These are phyloP conservation scores for Seminavis robusta DNA, from an alignment of 108 stramenopile species.

Conservation along the genomic window DNA sequence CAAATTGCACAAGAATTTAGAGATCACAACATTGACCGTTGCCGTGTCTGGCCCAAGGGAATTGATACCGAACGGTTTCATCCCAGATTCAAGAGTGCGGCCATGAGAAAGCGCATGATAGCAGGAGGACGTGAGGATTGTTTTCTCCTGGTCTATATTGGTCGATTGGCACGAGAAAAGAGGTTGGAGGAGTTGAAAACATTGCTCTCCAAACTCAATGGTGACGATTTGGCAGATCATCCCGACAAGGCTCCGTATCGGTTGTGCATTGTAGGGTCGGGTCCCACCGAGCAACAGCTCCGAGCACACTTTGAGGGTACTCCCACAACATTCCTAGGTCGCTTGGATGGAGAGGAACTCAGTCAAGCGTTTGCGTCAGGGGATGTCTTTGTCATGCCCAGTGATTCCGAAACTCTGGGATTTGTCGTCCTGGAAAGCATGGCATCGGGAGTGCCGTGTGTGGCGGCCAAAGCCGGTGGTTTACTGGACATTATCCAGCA, in stretches of 20 bases:
- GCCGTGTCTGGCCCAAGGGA: constrained; percentile 80
- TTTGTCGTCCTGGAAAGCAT: constrained; percentile 87
- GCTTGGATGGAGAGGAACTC: constrained; percentile 38
- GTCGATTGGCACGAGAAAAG: constrained; percentile 88
- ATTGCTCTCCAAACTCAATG: constrained; percentile 60
- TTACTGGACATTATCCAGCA: constrained; percentile 71
- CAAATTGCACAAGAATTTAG: constrained; percentile 65
- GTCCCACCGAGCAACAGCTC: constrained; percentile 40
- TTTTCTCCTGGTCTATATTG: constrained; percentile 90
- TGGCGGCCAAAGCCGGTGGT: constrained; percentile 63
- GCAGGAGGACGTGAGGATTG: constrained; percentile 68
- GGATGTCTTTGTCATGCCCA: constrained; percentile 82
- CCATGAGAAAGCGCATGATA: constrained; percentile 65
- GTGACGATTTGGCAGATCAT: constrained; percentile 29
- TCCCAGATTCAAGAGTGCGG: constrained; percentile 51
- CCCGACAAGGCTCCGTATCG: constrained; percentile 56
- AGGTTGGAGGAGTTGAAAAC: constrained; percentile 62
- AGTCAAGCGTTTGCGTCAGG: constrained; percentile 63
- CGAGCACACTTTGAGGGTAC: constrained; percentile 41
- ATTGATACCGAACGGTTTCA: constrained; percentile 82
- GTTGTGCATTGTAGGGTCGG: constrained; percentile 59
- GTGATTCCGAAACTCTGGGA: constrained; percentile 79
- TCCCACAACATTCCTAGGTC: constrained; percentile 51
- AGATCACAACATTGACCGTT: constrained; percentile 28
- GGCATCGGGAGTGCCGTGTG: constrained; percentile 82